phyloP scores from a whole-genome alignment of 1,284 basidiomycete species.

The Rhodotorula mucilaginosa region DNA sequence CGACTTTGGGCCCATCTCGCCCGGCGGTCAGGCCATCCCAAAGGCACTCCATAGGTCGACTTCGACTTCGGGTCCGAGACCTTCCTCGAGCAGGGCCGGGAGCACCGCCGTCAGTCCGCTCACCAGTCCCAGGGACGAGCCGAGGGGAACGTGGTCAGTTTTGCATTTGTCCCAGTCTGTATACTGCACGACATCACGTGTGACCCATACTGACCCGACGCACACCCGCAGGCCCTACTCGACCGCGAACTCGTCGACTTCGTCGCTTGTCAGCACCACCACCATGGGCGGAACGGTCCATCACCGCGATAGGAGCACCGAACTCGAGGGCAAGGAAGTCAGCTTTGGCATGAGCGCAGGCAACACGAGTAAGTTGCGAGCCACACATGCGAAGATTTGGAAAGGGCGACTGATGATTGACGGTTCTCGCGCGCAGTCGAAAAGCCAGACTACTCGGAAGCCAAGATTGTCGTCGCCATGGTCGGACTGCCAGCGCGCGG shows the following conservation, averaged over 20 bases:
- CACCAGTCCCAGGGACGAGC: constrained; percentile 19
- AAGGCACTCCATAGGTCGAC: constrained; percentile 3
- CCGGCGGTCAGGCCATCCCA: background rate
- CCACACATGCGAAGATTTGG: background rate
- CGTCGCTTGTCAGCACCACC: constrained; percentile 14
- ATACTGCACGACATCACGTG: too few species aligned
- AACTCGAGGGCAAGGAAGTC: constrained; percentile 23
- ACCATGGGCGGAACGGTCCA: constrained; percentile 21
- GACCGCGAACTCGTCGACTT: constrained; percentile 37
- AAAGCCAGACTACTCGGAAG: constrained; percentile 96
- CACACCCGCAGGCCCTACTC: constrained; percentile 35
- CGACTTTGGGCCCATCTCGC: constrained; percentile 5
- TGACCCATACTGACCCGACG: too few species aligned
- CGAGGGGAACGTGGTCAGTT: constrained; percentile 26
- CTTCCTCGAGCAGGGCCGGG: background rate
- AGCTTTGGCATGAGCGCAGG: constrained; percentile 40
- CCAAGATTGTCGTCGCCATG: constrained; percentile 98
- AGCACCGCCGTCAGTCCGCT: constrained; percentile 13
- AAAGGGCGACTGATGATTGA: background rate
- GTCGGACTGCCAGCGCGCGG: constrained; percentile 80
- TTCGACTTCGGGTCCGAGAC: background rate
- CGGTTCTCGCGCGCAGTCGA: constrained; percentile 60
- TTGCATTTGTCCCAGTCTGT: background rate
- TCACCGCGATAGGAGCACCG: constrained; percentile 11
- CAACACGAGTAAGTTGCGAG: constrained; percentile 25